Conservation (phyloP, 495 filamentous ascomycete species). For the Lasiosphaeria miniovina region DNA sequence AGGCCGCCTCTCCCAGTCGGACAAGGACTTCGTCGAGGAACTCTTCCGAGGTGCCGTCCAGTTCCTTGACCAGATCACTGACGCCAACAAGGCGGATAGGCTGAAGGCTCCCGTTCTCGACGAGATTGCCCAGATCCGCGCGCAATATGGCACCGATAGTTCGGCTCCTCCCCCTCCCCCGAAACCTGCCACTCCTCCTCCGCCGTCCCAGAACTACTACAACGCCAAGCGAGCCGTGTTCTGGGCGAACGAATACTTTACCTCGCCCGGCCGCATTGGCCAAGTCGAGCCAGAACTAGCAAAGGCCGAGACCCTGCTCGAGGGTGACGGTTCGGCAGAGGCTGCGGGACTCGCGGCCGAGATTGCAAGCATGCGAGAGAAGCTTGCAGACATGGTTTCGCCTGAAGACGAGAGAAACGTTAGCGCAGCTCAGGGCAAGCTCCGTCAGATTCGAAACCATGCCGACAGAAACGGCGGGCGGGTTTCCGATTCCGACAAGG, state of each 20-base stretch:
- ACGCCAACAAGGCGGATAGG: slow-evolving; percentile 6
- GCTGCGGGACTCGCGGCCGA: slow-evolving; percentile 3
- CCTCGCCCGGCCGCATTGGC: slow-evolving; percentile 5
- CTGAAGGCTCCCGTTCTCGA: slow-evolving; percentile 8
- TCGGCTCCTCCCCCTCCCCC: not conserved
- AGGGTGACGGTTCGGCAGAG: slow-evolving; percentile 6
- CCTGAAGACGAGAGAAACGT: not conserved
- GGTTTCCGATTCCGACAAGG: not conserved
- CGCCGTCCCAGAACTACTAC: slow-evolving; percentile 2
- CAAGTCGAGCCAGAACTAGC: slow-evolving; percentile 8
- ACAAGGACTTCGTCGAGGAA: slow-evolving; percentile 8
- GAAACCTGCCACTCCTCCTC: slow-evolving; percentile 2
- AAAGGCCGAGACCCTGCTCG: slow-evolving; percentile 3
- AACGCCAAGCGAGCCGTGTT: slow-evolving; percentile 11
- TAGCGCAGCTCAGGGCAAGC: not conserved
- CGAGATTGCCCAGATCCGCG: slow-evolving; percentile 5
- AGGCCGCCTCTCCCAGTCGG: slow-evolving; percentile 1
- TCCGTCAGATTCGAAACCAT: slow-evolving; percentile 1
- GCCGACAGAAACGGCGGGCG: not conserved
- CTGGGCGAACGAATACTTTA: slow-evolving; percentile 15
- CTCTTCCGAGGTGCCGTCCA: slow-evolving; percentile 4
- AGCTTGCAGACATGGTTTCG: slow-evolving; percentile 8
- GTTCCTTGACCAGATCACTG: slow-evolving; percentile 3
- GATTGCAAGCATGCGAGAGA: slow-evolving; percentile 5
- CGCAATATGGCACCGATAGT: slow-evolving; percentile 1